These are phyloP conservation scores for Herpetomonas samuelpessoai DNA, from an alignment of 208 protist genomes.

Conservation along the genomic window DNA sequence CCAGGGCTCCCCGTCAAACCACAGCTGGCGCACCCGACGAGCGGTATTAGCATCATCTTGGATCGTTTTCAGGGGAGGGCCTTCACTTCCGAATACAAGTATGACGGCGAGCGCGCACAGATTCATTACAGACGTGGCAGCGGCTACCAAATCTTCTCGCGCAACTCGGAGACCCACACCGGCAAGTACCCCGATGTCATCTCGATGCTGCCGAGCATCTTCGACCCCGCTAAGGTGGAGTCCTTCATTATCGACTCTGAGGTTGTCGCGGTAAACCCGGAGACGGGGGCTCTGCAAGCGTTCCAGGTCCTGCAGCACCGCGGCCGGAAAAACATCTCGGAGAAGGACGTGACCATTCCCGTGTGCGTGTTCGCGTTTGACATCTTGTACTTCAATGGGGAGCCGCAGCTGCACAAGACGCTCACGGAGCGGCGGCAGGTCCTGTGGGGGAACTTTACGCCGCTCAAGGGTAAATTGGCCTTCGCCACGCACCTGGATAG, in stretches of 20 bases:
- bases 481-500: slow-evolving; percentile 91
- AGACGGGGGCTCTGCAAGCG: slow-evolving; percentile 90
- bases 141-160: slow-evolving; percentile 95
- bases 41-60: slow-evolving; percentile 86
- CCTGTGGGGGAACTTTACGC: slow-evolving; percentile 67
- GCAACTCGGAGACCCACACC: slow-evolving; percentile 98
- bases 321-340: slow-evolving; percentile 90
- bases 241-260: slow-evolving; percentile 99
- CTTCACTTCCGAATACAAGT: slow-evolving; percentile 99
- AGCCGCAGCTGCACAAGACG: slow-evolving; percentile 81
- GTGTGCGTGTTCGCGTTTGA: slow-evolving; percentile 99
- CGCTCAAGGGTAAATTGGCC: slow-evolving; percentile 72
- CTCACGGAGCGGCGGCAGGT: slow-evolving; percentile 80
- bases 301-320: slow-evolving; percentile 95
- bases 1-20: slow-evolving; percentile 97
- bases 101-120: slow-evolving; percentile 99
- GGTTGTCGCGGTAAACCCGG: slow-evolving; percentile 94
- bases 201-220: slow-evolving; percentile 59
- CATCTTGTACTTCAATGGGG: slow-evolving; percentile 98
- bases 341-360: slow-evolving; percentile 93
- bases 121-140: slow-evolving; percentile 85
- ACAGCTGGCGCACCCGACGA: slow-evolving; percentile 99
- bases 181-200: slow-evolving; percentile 98
- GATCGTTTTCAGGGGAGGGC: slow-evolving; percentile 71
- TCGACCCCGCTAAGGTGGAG: slow-evolving; percentile 54